A percentile compares a stretch with the other conserved stretches of the same genome.
phyloP scores from a whole-genome alignment of 2,329 filamentous ascomycete species.

The Malbranchea cinnamomea region DNA sequence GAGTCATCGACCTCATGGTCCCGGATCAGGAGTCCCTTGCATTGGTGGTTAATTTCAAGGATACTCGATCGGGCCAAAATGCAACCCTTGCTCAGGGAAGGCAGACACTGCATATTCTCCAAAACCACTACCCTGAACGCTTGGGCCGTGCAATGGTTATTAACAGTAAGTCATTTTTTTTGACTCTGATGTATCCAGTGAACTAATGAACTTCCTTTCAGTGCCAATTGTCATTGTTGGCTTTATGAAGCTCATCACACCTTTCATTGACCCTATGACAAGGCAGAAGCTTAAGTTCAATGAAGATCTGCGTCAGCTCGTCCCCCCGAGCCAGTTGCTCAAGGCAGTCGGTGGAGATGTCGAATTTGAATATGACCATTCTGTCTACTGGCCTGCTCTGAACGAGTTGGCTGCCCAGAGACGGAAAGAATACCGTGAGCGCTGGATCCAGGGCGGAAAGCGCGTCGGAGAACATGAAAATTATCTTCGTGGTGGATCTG shows the following conservation, averaged over 20 bases:
- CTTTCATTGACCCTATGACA: constrained; percentile 91
- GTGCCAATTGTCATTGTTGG: constrained; percentile 82
- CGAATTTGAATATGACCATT: constrained; percentile 84
- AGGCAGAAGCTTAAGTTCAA: constrained; percentile 96
- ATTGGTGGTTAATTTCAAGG: constrained; percentile 83
- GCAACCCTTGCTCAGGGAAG: constrained; percentile 63
- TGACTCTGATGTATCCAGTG: background rate
- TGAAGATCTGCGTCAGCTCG: constrained; percentile 69
- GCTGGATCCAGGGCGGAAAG: constrained; percentile 72
- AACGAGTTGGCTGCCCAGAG: constrained; percentile 53
- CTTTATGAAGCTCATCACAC: constrained; percentile 92
- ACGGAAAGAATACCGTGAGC: constrained; percentile 44
- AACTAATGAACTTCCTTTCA: constrained; percentile 19
- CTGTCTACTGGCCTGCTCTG: constrained; percentile 76
- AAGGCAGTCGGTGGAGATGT: constrained; percentile 63
- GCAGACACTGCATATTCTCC: constrained; percentile 78
- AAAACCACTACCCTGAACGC: constrained; percentile 90
- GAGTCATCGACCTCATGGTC: constrained; percentile 73
- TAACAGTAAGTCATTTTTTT: constrained; percentile 47
- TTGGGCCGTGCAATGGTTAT: constrained; percentile 79
- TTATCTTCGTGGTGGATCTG: constrained; percentile 60
- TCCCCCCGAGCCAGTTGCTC: constrained; percentile 72
- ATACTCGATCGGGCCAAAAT: constrained; percentile 58
- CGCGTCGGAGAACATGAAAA: constrained; percentile 73
- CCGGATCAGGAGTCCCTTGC: constrained; percentile 74